phyloP scores from a whole-genome alignment of 2,329 filamentous ascomycete genomes.

The Coniochaeta sp. region DNA sequence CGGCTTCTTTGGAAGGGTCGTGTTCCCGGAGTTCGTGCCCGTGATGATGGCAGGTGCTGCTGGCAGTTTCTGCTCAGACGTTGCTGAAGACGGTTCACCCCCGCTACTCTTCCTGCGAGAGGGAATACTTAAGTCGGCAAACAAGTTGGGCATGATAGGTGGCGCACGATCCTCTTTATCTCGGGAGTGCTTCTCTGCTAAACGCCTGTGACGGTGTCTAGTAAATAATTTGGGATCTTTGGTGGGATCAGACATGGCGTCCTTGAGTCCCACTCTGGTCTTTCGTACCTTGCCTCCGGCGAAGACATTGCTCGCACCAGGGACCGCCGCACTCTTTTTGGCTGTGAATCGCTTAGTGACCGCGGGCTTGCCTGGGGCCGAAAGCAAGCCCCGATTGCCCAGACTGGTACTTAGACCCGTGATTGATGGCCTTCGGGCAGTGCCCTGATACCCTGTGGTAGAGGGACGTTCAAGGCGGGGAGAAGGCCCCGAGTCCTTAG shows the following conservation, averaged over 20 bases:
- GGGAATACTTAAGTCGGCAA: background rate
- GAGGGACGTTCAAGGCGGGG: background rate
- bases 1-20: background rate
- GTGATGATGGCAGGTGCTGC: background rate
- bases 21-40: background rate
- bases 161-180: background rate
- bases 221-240: constrained; percentile 33
- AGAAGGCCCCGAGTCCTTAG: constrained; percentile 6
- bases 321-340: background rate
- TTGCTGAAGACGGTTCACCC: background rate
- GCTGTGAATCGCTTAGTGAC: background rate
- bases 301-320: constrained; percentile 34
- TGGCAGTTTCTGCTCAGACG: background rate
- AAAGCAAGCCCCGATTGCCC: background rate
- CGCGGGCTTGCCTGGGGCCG: background rate
- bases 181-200: background rate
- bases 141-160: background rate
- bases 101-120: background rate
- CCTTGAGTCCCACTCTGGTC: constrained; percentile 25
- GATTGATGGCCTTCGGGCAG: background rate
- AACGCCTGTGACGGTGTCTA: constrained; percentile 12
- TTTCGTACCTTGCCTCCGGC: constrained; percentile 31
- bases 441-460: constrained; percentile 9
- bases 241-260: constrained; percentile 31
- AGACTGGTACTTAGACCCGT: background rate